These are phyloP conservation scores for Hypoxylon trugodes DNA, from an alignment of 495 filamentous ascomycete species.

Conservation along the genomic window DNA sequence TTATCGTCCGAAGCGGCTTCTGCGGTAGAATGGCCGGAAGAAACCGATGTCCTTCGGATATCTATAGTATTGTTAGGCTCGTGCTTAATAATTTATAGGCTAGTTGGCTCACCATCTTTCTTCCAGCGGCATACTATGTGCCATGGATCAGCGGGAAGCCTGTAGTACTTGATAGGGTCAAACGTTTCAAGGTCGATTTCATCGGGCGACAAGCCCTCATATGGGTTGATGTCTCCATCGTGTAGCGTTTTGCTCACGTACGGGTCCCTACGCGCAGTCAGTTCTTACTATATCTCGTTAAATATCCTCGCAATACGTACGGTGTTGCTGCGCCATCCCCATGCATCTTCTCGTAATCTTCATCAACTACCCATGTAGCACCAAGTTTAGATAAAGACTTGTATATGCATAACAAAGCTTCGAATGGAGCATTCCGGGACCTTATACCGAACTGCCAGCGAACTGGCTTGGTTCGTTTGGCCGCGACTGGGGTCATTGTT, in stretches of 20 bases:
- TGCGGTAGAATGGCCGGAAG: slow-evolving; percentile 40
- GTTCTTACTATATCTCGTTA: background rate
- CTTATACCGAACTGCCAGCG: slow-evolving; percentile 99
- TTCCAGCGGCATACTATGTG: slow-evolving; percentile 88
- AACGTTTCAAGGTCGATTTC: slow-evolving; percentile 41
- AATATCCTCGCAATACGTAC: slow-evolving; percentile 20
- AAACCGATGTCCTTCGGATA: slow-evolving; percentile 48
- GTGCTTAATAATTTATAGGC: slow-evolving; percentile 25
- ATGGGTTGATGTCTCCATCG: slow-evolving; percentile 38
- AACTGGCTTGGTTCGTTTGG: slow-evolving; percentile 74
- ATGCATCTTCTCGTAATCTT: slow-evolving; percentile 58
- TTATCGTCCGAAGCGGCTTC: slow-evolving; percentile 46
- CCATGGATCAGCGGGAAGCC: slow-evolving; percentile 92
- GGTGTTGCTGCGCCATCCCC: slow-evolving; percentile 39
- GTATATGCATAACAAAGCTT: slow-evolving; percentile 94
- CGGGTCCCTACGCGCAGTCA: slow-evolving; percentile 35
- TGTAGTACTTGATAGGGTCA: slow-evolving; percentile 62
- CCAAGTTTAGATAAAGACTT: slow-evolving; percentile 86
- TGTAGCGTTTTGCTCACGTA: slow-evolving; percentile 23
- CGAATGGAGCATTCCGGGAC: slow-evolving; percentile 88
- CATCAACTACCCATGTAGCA: slow-evolving; percentile 78
- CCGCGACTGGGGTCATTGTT: slow-evolving; percentile 64
- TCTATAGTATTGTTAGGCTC: slow-evolving; percentile 40
- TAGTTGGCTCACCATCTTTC: slow-evolving; percentile 72
- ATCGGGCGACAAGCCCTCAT: slow-evolving; percentile 35